phyloP scores from a whole-genome alignment of 306 rosid species.

The Astragalus glycyphyllos region DNA sequence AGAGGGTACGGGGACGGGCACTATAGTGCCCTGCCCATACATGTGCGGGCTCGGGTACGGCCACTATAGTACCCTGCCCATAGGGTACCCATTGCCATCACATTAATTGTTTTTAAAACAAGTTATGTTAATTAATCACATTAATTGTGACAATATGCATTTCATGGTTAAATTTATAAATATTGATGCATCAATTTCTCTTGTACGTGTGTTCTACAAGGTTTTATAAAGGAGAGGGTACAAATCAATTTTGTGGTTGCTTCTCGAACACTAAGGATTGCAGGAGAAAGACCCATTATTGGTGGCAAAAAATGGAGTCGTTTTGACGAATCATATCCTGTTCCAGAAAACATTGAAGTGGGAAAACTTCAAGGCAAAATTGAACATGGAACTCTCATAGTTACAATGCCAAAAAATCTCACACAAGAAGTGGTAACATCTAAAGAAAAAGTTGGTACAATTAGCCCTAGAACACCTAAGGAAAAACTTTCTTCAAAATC shows the following conservation, averaged over 20 bases:
- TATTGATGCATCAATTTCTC: not conserved
- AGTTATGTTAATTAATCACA: not conserved
- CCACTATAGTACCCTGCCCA: no score
- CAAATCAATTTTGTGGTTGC: conserved; percentile 33
- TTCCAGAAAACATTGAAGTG: conserved; percentile 46
- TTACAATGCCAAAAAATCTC: conserved; percentile 60
- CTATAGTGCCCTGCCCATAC: no score
- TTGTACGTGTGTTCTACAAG: conserved; percentile 42
- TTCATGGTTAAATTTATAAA: not conserved
- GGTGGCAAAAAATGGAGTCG: conserved; percentile 49
- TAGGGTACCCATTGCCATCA: no score
- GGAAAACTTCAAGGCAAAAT: conserved; percentile 48
- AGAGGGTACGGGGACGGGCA: no score
- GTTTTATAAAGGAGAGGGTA: conserved; percentile 57
- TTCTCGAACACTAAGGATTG: conserved; percentile 21
- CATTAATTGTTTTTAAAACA: no score
- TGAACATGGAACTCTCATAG: conserved; percentile 47
- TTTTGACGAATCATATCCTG: conserved; percentile 44
- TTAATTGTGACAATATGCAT: not conserved
- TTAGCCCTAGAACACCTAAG: conserved; percentile 22
- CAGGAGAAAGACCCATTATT: conserved; percentile 53
- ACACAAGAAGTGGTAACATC: conserved; percentile 14
- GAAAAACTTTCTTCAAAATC: conserved; percentile 40
- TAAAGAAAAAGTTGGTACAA: conserved; percentile 15
- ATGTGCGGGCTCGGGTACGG: no score